Base-by-base conservation (phyloP, 345 rosid species). In the Eutrema yunnanense region DNA sequence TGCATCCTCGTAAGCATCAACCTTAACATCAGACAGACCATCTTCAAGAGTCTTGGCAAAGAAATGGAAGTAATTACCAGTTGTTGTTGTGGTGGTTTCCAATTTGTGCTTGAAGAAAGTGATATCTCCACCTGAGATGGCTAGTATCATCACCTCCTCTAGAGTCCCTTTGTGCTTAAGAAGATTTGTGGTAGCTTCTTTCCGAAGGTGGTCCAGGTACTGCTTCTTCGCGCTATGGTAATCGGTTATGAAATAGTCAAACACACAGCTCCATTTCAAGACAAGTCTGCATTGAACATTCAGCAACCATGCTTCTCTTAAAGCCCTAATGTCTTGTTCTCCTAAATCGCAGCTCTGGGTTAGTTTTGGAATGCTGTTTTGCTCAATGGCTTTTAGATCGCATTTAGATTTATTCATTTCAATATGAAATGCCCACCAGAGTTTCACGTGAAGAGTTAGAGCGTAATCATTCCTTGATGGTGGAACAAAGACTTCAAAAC, bases 241-340 rank as follows among this genome's bases (percentile, higher is more conserved):
- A 36, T 68, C 64, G 1, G 10, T 11, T 12, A 61, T 12, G 44
- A 44, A 53, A 22, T 53, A 61, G 13, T 14, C 69, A 29, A 26
- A 75, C 8, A 61, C 58, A 29, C 0, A 34, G 22, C 69, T 51
- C 79, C 79, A 75, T 62, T 75, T 75, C 29, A 61, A 11, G 26
- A 75, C 58, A 14, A 11, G 51, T 2, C 42, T 37, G 58, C 74
- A 61, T 13, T 62, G 79, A 43, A 68, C 57, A 34, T 6, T 6
- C 0, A 68, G 63, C 46, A 29, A 34, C 40, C 33, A 38, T 2
- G 69, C 73, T 61, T 68, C 64, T 52, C 52, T 68, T 0, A 75
- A 0, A 36, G 36, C 67, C 56, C 2, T 37, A 0, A 68, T 6
- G 9, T 68, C 69, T 47, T 8, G 36, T 11, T 59, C 32, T 16